Percentiles rank a stretch among this genome's conserved stretches.
Evolutionary conservation across 306 rosid species (phyloP).

Genomic region (Fragaria iinumae): DNA sequence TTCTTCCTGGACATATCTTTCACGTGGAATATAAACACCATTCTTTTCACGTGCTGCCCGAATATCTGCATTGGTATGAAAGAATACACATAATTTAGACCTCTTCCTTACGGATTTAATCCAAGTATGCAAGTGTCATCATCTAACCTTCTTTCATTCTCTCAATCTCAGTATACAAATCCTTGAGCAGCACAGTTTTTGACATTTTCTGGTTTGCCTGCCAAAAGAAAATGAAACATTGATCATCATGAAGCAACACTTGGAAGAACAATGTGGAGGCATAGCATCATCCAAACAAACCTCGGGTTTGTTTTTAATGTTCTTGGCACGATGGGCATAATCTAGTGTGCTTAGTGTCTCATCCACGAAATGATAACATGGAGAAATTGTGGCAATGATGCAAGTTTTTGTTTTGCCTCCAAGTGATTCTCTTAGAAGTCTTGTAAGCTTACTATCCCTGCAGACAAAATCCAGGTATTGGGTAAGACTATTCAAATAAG

Average conservation of each 20-base stretch:
- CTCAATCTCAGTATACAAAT: conserved; percentile 81
- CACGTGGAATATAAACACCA: conserved; percentile 88
- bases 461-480: conserved; percentile 8
- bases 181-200: conserved; percentile 83
- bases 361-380: conserved; percentile 72
- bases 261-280: conserved; percentile 3
- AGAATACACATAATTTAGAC: conserved; percentile 7
- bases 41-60: conserved; percentile 96
- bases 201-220: conserved; percentile 95
- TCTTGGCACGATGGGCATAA: conserved; percentile 92
- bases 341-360: conserved; percentile 95
- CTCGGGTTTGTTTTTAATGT: conserved; percentile 92
- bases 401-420: conserved; percentile 99
- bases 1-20: conserved; percentile 83
- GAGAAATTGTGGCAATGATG: conserved; percentile 89
- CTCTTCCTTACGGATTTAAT: conserved; percentile 17
- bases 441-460: conserved; percentile 97
- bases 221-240: conserved; percentile 12
- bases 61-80: conserved; percentile 52
- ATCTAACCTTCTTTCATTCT: conserved; percentile 84
- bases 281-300: conserved; percentile 40
- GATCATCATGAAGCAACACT: conserved; percentile 9
- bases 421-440: conserved; percentile 87
- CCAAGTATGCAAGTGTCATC: conserved; percentile 4
- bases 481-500: neutral